Evolutionary conservation across 1,284 basidiomycete species (phyloP).

Genomic region (Pseudozyma hubeiensis): DNA sequence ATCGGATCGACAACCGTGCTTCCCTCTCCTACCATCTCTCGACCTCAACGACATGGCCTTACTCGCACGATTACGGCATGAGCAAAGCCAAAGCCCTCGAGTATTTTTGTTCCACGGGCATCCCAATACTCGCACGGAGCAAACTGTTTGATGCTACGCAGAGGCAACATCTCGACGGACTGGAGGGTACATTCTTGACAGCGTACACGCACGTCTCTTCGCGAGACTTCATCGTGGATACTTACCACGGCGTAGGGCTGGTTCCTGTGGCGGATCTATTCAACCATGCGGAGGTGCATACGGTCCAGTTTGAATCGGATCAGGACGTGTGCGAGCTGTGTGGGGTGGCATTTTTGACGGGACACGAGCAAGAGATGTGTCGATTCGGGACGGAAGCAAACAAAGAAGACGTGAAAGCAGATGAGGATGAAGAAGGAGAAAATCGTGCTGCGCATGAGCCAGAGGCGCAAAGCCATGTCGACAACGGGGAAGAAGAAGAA

Average conservation of each 20-base stretch:
- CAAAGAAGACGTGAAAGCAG: background rate
- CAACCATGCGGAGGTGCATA: conserved; percentile 55
- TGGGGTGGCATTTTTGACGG: conserved; percentile 41
- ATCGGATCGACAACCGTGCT: conserved; percentile 19
- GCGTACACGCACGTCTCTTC: conserved; percentile 57
- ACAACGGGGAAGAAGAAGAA: background rate
- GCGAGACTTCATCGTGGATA: conserved; percentile 62
- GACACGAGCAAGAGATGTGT: conserved; percentile 26
- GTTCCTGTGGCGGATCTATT: conserved; percentile 64
- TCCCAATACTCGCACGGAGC: conserved; percentile 19
- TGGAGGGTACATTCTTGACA: conserved; percentile 30
- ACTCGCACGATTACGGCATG: conserved; percentile 44
- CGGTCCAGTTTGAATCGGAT: conserved; percentile 63
- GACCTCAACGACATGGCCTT: conserved; percentile 2
- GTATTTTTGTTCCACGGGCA: conserved; percentile 27
- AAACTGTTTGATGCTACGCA: conserved; percentile 13
- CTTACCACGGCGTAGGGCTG: conserved; percentile 55
- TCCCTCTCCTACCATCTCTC: conserved; percentile 5
- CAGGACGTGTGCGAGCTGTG: conserved; percentile 60
- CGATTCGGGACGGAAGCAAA: background rate
- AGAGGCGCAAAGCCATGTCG: background rate
- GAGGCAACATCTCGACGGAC: conserved; percentile 18
- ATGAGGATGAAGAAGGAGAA: conserved; percentile 18
- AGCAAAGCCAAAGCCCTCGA: conserved; percentile 28
- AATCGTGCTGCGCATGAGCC: background rate